Base-by-base conservation (phyloP, 805 yeast species). In the Teunomyces atbi region DNA sequence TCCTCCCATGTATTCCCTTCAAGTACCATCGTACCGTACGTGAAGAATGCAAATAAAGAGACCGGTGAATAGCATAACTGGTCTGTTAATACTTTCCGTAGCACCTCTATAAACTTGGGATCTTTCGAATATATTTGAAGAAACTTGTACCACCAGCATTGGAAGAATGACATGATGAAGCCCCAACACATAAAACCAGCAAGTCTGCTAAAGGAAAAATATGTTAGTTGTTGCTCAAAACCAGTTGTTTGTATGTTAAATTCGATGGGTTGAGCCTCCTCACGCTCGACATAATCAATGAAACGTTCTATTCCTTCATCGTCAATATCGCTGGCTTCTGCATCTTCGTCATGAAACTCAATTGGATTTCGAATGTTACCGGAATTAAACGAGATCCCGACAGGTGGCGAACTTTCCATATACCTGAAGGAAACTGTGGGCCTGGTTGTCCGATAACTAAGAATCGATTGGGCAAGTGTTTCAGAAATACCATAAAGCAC, bases 401-500 rank as follows among this genome's bases (percentile, higher is more conserved):
- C 28, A 3, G 19, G 28, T 15, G 39, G 36, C 21, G 39, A 16
- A 8, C 46, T 45, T 23, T 56, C 60, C 20, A 55, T 43, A 23
- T 64, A 45, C 41, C 55, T 46, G 41, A 61, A 56, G 18, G 59
- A 45, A 3, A 67, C 13, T 21, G 45, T 16, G 5, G 69, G 69
- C 13, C 59, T 59, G 13, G 44, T 41, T 10, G 53, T 45, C 21
- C 53, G 44, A 46, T 60, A 70, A 39, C 67, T 49, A 20, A 67
- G 58, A 3, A 89, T 71, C 2, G 86, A 76, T 64, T 92, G 98
- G 0, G 98, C 98, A 51, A 91, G 61, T 0, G 91, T 81, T 61
- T 92, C 98, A 0, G 97, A 90, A n/a, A 89, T 82, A 0, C 96
- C 97, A 62, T 83, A 88, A 4, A 92, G 70, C 4, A 91, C 82